Percentiles rank a stretch among this genome's conserved stretches.
Evolutionary conservation across 2,329 filamentous ascomycete genomes (phyloP).

Genomic region (Biscogniauxia mediterranea): DNA sequence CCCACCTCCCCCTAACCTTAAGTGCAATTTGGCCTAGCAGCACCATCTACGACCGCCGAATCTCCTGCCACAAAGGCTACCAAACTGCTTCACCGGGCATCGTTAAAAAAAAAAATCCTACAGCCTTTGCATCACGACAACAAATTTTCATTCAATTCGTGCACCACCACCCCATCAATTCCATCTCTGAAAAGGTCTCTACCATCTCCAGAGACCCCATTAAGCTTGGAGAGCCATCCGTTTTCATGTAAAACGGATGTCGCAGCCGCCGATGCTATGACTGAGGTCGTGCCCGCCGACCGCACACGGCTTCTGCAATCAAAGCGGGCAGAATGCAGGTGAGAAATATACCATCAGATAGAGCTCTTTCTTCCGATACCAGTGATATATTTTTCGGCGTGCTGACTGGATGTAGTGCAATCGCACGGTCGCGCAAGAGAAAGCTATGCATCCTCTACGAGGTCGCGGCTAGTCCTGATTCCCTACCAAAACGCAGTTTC

Average conservation of each 20-base stretch:
- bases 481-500: slow-evolving; percentile 58
- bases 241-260: slow-evolving; percentile 69
- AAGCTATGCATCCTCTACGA: slow-evolving; percentile 86
- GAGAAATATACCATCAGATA: slow-evolving; percentile 43
- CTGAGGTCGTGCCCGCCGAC: slow-evolving; percentile 66
- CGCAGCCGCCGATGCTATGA: slow-evolving; percentile 67
- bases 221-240: slow-evolving; percentile 46
- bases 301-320: slow-evolving; percentile 64
- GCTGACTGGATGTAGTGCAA: slow-evolving; percentile 56
- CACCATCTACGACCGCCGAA: slow-evolving; percentile 4
- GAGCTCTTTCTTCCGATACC: slow-evolving; percentile 50
- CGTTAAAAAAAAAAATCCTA: slow-evolving; percentile 23
- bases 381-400: slow-evolving; percentile 43
- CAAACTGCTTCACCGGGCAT: slow-evolving; percentile 12
- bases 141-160: slow-evolving; percentile 31
- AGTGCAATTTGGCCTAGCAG: slow-evolving; percentile 2
- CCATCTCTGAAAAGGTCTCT: slow-evolving; percentile 33
- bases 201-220: slow-evolving; percentile 35
- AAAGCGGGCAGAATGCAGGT: slow-evolving; percentile 63
- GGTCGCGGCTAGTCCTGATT: slow-evolving; percentile 68
- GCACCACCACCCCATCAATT: slow-evolving; percentile 36
- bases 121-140: slow-evolving; percentile 16
- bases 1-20: slow-evolving; percentile 3
- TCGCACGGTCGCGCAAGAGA: slow-evolving; percentile 82
- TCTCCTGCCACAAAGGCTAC: slow-evolving; percentile 9